Evolutionary conservation across 495 filamentous ascomycete species (phyloP), one percentile per base, ranked within the genome.

Genomic region (Aspergillus taichungensis): DNA sequence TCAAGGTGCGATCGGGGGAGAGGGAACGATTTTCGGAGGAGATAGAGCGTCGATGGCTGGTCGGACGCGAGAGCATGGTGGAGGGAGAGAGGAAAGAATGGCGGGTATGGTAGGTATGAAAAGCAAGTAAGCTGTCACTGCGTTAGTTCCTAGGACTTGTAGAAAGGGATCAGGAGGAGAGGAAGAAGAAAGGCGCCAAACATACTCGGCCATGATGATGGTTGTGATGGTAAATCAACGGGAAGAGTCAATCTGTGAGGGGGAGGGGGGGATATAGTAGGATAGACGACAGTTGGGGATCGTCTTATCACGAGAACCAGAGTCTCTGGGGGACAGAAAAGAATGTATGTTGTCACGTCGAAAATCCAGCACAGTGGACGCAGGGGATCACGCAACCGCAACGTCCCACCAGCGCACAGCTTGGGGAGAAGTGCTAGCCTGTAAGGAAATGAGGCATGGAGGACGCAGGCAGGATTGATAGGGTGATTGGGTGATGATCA

Each of bases 131-230:
- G 58, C 68, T 73, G 42, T 13, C 14, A 6, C 43, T 3, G 49
- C 11, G 13, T 39, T 9, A 39, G 30, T 38, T 37, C 29, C 28
- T 24, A 9, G 12, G 45, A 30, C 29, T 5, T 24, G 18, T 24
- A 24, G 18, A 24, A 24, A 2, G 18, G 18, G 18, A 24, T 24
- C 18, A 24, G 4, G 18, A 24, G 4, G 18, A 4, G 18, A 24
- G 18, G 33, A 34, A 34, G 29, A 31, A 31, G 31, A 32, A 38
- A 29, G 6, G 7, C 11, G 27, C 11, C 4, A 30, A 32, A 63
- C 69, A 54, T 66, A 72, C 69, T 72, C 69, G 51, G 69, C 69
- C 69, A 72, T 72, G 58, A 40, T 65, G 56, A 39, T 29, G 45
- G 41, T 34, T 13, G 37, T 43, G 37, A 55, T 55, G 53, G 59